Percentiles rank a stretch among this genome's conserved stretches.
These are phyloP conservation scores for Phytopythium sindhum DNA, from an alignment of 352 stramenopile species.

Conservation along the genomic window DNA sequence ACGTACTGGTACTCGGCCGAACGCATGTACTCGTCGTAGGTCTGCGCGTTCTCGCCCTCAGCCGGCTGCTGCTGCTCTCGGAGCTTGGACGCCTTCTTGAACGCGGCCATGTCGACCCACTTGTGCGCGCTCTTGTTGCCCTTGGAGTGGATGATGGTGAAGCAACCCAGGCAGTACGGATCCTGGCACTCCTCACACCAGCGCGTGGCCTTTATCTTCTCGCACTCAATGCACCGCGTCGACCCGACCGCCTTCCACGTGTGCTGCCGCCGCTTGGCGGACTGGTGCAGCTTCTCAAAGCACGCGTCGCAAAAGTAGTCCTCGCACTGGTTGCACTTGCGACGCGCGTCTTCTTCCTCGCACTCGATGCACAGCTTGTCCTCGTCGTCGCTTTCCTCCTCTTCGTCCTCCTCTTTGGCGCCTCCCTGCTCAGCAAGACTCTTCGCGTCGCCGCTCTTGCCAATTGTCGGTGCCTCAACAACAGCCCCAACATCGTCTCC, in stretches of 20 bases:
- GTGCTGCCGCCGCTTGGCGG: constrained; percentile 67
- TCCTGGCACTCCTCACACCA: constrained; percentile 76
- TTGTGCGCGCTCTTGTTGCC: constrained; percentile 70
- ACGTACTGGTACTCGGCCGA: constrained; percentile 82
- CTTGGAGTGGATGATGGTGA: constrained; percentile 81
- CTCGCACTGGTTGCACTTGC: constrained; percentile 68
- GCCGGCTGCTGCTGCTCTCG: constrained; percentile 24
- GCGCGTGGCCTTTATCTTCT: constrained; percentile 80
- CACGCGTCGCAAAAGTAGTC: constrained; percentile 78
- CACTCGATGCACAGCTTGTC: constrained; percentile 76
- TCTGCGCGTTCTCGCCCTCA: constrained; percentile 62
- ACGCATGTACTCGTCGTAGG: constrained; percentile 70
- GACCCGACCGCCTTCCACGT: constrained; percentile 73
- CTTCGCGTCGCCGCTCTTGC: neutral
- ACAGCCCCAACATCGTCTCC: constrained; percentile 28
- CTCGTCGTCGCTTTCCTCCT: constrained; percentile 44
- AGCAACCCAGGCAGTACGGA: constrained; percentile 79
- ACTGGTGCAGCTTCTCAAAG: constrained; percentile 73
- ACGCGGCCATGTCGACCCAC: constrained; percentile 68
- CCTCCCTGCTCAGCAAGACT: neutral
- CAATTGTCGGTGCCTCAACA: neutral
- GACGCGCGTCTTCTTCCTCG: constrained; percentile 65
- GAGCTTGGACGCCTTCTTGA: constrained; percentile 43
- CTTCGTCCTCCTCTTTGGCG: constrained; percentile 13
- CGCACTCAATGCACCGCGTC: constrained; percentile 79